Base-by-base conservation (phyloP, 352 stramenopile genomes). In the Globisporangium irregulare region DNA sequence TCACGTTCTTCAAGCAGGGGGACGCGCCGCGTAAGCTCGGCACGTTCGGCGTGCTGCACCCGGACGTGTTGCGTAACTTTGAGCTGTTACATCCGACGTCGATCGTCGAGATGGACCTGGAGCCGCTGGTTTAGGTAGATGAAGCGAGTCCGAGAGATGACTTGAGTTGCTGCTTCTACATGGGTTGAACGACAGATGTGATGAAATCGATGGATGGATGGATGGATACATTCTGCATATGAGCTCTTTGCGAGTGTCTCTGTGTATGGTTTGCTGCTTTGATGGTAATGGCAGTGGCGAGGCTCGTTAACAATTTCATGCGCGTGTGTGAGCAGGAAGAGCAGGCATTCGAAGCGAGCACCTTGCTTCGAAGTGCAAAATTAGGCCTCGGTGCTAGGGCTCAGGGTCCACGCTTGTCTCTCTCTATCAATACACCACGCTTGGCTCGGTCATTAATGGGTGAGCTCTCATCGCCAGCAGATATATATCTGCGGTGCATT, bases 1-100 rank as follows among this genome's bases (percentile, higher is more conserved):
- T 99, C 67, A 82, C 98, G 63, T 82, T 99, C 56, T 74, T 86
- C 66, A 84, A 75, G 65, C 90, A 88, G 67, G 87, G 93, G 38
- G 79, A 78, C 4, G 46, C 32, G 62, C 76, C 83, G 50, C 66
- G 78, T 59, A 88, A 84, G 66, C 90, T 99, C 25, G 98, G 98
- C 61, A 97, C 89, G 64, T 99, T 99, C 73, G 98, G 98, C 61
- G 97, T 99, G 71, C 76, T 99, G 51, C 97, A 99, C 82, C 98
- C 98, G 0, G 78, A 98, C 56, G 98, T 99, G 43, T 84, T 99
- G 54, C 86, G 91, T 59, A 98, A 98, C 85, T 99, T 99, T 79
- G 97, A 99, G 71, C 86, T 99, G 71, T 73, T 94, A 24, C 98
- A 99, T 74, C 98, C 98, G 32, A 96, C 88, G 41, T 99, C 95